Base-by-base conservation (phyloP, 2,329 filamentous ascomycete genomes). In the Cercospora beticola region DNA sequence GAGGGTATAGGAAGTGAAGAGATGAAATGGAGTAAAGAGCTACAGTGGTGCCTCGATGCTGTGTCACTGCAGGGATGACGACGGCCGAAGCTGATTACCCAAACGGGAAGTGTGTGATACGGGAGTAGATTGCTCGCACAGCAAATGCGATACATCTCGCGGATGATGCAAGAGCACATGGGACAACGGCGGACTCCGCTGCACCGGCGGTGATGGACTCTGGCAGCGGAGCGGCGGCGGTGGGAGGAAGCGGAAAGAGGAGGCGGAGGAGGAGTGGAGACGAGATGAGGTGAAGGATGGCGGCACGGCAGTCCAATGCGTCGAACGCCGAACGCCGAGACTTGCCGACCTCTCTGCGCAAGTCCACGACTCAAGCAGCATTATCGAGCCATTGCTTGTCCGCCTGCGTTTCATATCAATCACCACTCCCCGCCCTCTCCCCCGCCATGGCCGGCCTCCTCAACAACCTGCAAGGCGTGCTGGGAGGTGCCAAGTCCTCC, bases 381-480 rank as follows among this genome's bases (percentile, higher is more conserved):
- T 21, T 16, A 28, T 54, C 23, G 18, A 26, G 12, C 49, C n/a
- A 49, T 21, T 49, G 43, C 43, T 2, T 49, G 43, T 16, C 36
- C 16, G 36, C 36, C 16, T n/a, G 36, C 36, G 36, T n/a, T 43
- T n/a, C 54, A 57, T 31, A 26, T 28, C 54, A 6, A 57, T n/a
- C 54, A 57, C 28, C 9, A 1, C 14, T 9, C 31, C 31, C 57
- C 31, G n/a, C 2, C 54, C 28, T 14, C 8, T 23, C 3, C 21
- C 23, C 18, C 49, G 49, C 49, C 43, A 84, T 84, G 83, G 83
- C 82, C 68, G 82, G 82, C 74, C 80, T 90, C 73, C 78, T 92
- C 74, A 91, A 90, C 81, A 88, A 87, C 78, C 81, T 92, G 76
- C 87, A 91, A 81, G 88, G 87, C 78, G 81, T 92, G 76, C 87